Evolutionary conservation across 2,329 filamentous ascomycete species (phyloP).

Genomic region (Aciculosporium take): DNA sequence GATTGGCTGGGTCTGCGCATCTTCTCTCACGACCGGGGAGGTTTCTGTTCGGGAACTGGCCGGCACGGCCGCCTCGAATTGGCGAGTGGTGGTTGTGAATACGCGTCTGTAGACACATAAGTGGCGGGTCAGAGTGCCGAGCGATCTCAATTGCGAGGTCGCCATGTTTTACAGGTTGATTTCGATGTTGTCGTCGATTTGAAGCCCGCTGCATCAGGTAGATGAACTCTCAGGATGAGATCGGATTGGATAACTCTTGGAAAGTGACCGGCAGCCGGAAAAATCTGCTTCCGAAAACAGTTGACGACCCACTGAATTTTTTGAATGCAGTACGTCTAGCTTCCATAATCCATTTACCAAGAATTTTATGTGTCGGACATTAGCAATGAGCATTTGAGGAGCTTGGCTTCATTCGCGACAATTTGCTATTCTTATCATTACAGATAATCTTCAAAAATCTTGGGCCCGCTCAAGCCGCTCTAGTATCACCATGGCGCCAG

Average conservation of each 20-base stretch:
- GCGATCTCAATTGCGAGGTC: slow-evolving; percentile 31
- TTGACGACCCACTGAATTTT: background rate
- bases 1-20: slow-evolving; percentile 30
- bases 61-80: slow-evolving; percentile 29
- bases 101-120: slow-evolving; percentile 30
- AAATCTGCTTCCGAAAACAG: slow-evolving; percentile 5
- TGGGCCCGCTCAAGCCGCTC: too few species aligned
- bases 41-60: slow-evolving; percentile 24
- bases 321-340: background rate
- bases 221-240: background rate
- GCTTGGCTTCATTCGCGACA: background rate
- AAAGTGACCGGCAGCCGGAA: slow-evolving; percentile 3
- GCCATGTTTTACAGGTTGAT: slow-evolving; percentile 20
- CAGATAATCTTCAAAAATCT: background rate
- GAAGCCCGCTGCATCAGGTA: background rate
- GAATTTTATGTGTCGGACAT: background rate
- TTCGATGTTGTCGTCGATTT: slow-evolving; percentile 2
- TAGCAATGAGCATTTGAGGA: background rate
- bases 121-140: slow-evolving; percentile 29
- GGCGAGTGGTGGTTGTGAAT: slow-evolving; percentile 34
- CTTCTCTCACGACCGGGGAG: slow-evolving; percentile 29
- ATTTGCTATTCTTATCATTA: background rate
- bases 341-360: background rate
- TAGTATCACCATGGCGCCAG: slow-evolving; percentile 26
- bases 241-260: background rate